A percentile compares a stretch with the other conserved stretches of the same genome.
Evolutionary conservation across 2,329 filamentous ascomycete species (phyloP).

Genomic region (Ascochyta fabae): DNA sequence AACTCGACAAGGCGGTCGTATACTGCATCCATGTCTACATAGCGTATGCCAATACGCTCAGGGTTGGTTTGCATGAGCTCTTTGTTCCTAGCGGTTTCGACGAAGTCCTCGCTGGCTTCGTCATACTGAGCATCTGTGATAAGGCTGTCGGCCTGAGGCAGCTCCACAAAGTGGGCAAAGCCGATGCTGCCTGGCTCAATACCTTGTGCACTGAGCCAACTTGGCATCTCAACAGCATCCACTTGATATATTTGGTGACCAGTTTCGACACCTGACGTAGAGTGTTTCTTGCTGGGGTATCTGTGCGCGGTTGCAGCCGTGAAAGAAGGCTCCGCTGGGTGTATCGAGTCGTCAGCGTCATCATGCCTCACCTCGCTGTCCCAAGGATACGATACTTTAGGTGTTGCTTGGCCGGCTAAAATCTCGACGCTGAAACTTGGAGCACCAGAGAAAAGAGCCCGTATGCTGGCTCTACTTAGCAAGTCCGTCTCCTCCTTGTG

Average conservation of each 20-base stretch:
- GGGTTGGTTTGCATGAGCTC: constrained; percentile 46
- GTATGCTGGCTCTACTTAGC: constrained; percentile 61
- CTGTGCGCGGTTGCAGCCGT: constrained; percentile 41
- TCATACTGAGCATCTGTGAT: constrained; percentile 48
- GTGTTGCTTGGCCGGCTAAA: constrained; percentile 66
- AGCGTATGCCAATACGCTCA: constrained; percentile 48
- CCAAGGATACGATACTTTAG: constrained; percentile 72
- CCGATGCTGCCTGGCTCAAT: constrained; percentile 74
- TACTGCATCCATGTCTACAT: constrained; percentile 40
- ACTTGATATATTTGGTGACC: constrained; percentile 40
- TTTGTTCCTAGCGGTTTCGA: constrained; percentile 53
- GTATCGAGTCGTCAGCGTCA: constrained; percentile 64
- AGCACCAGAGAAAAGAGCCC: constrained; percentile 76
- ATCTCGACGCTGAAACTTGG: constrained; percentile 72
- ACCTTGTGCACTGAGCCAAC: constrained; percentile 75
- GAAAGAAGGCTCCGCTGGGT: constrained; percentile 45
- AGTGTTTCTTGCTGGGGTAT: constrained; percentile 23
- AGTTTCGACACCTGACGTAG: constrained; percentile 21
- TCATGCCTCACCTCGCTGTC: constrained; percentile 65
- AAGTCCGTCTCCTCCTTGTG: constrained; percentile 24
- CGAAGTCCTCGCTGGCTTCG: constrained; percentile 25
- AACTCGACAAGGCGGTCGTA: constrained; percentile 48
- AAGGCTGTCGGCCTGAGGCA: constrained; percentile 69
- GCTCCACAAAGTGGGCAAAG: constrained; percentile 71
- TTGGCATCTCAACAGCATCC: constrained; percentile 63